Evolutionary conservation across 257 asterid genomes (phyloP).

Genomic region (Primulina huaijiensis): DNA sequence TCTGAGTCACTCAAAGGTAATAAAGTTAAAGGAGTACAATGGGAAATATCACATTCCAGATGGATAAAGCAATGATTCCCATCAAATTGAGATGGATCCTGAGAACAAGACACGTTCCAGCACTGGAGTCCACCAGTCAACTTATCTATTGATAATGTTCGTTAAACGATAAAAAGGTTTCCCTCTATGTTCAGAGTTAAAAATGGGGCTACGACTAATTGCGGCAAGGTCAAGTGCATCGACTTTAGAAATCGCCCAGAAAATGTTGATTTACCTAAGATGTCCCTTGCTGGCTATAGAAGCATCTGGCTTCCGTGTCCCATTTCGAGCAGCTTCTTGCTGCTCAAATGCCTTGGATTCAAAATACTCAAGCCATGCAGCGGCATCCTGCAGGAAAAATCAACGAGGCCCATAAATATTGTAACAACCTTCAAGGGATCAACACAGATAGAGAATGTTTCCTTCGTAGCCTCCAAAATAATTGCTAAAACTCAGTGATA

Average conservation of each 20-base stretch:
- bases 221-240: constrained; percentile 15
- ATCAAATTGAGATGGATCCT: constrained; percentile 1
- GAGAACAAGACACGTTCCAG: background rate
- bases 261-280: constrained; percentile 50
- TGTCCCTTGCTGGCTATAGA: constrained; percentile 97
- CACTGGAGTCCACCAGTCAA: constrained; percentile 2
- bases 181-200: background rate
- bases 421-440: constrained; percentile 17
- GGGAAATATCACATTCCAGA: background rate
- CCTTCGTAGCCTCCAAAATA: constrained; percentile 6
- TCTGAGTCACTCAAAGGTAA: background rate
- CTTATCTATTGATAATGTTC: constrained; percentile 6
- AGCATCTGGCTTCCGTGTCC: constrained; percentile 85
- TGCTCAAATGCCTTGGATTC: constrained; percentile 94
- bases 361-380: constrained; percentile 95
- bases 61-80: background rate
- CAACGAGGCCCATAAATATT: constrained; percentile 9
- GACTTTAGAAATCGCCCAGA: constrained; percentile 8
- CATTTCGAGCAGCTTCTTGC: constrained; percentile 94
- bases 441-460: constrained; percentile 4
- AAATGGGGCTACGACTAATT: background rate
- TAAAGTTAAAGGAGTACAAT: background rate
- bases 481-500: constrained; percentile 2
- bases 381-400: constrained; percentile 69
- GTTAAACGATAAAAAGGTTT: constrained; percentile 4